Percentiles rank a stretch among this genome's conserved stretches.
These are phyloP conservation scores for Pseudogymnoascus sp. DNA, from an alignment of 2,329 filamentous ascomycete genomes.

Conservation along the genomic window DNA sequence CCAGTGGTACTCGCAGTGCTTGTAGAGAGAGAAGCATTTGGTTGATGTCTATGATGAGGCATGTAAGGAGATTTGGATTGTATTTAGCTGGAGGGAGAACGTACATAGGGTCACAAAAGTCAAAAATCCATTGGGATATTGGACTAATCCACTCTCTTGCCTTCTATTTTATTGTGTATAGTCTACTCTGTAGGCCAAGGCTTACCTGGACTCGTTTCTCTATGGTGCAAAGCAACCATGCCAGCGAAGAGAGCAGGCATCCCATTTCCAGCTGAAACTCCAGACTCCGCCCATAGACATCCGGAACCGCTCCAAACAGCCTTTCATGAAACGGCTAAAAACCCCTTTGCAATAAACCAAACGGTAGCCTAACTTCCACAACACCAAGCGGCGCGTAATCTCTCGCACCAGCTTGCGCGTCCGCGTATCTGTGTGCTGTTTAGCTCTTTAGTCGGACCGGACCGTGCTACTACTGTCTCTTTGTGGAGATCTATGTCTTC, in stretches of 20 bases:
- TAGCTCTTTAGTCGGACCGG: background rate
- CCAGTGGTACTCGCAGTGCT: conserved; percentile 19
- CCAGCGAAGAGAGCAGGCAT: background rate
- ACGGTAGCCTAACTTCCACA: background rate
- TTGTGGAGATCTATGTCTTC: background rate
- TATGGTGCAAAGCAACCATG: background rate
- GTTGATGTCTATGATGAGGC: background rate
- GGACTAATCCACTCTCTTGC: background rate
- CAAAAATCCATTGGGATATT: background rate
- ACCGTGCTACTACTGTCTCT: background rate
- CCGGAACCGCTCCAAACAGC: background rate
- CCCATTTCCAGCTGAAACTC: background rate
- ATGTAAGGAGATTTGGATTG: background rate
- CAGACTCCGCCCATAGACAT: background rate
- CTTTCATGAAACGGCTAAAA: no score
- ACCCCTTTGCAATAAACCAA: background rate
- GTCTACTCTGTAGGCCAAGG: background rate
- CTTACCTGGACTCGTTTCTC: background rate
- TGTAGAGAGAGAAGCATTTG: conserved; percentile 7
- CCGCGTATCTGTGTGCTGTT: background rate
- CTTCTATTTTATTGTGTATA: background rate
- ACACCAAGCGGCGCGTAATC: background rate
- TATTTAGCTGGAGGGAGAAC: background rate
- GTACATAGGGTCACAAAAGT: conserved; percentile 17
- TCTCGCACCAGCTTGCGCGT: background rate